These are phyloP conservation scores for Phytophthora tentaculata DNA, from an alignment of 352 stramenopile genomes.

Conservation along the genomic window DNA sequence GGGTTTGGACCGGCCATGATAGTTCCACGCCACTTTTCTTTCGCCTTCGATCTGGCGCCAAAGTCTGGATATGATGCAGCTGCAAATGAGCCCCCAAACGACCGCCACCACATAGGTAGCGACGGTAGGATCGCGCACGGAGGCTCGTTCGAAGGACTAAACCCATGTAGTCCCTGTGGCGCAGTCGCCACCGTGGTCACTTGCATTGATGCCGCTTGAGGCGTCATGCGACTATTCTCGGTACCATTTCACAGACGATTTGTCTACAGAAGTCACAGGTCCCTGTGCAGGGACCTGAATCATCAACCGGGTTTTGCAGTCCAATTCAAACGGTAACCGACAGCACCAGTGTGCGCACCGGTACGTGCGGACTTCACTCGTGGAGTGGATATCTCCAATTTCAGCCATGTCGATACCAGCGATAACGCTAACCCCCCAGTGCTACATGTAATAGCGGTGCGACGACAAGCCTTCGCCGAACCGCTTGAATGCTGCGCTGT, in stretches of 20 bases:
- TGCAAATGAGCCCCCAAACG: conserved; percentile 26
- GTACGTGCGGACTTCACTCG: too few species aligned
- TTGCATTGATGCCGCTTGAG: too few species aligned
- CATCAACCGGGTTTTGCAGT: background rate
- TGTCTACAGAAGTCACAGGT: background rate
- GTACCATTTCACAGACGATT: background rate
- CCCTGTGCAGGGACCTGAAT: too few species aligned
- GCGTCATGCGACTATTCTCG: background rate
- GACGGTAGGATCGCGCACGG: conserved; percentile 1
- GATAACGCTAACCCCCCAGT: too few species aligned
- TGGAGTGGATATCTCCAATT: too few species aligned
- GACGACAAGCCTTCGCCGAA: too few species aligned
- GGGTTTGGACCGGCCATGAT: conserved; percentile 17
- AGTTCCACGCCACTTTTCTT: conserved; percentile 32
- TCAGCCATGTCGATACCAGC: too few species aligned
- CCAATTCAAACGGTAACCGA: too few species aligned
- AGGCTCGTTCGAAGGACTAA: conserved; percentile 2
- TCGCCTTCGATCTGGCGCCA: conserved; percentile 23
- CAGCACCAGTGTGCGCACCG: too few species aligned
- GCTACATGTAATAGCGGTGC: too few species aligned
- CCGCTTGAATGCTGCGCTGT: too few species aligned
- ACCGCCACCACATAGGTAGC: conserved; percentile 8
- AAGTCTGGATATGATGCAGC: conserved; percentile 18
- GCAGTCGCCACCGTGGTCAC: background rate
- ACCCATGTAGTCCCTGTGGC: background rate